These are phyloP conservation scores for Taphrina confusa DNA, from an alignment of 1,139 yeast genomes.

Conservation along the genomic window DNA sequence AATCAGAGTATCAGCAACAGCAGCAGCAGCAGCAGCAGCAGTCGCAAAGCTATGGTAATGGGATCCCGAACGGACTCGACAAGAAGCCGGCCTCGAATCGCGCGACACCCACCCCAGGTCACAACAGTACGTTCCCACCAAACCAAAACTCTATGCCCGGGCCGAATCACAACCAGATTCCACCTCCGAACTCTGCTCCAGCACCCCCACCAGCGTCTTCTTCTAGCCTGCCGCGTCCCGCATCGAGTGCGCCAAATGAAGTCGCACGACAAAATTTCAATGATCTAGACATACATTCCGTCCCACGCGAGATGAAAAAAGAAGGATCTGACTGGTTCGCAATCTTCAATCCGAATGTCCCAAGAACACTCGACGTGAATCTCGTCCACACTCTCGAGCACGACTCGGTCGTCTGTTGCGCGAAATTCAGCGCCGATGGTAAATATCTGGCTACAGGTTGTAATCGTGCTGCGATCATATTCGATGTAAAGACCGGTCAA, in stretches of 20 bases:
- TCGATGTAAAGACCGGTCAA: constrained; percentile 89
- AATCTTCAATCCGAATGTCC: constrained; percentile 84
- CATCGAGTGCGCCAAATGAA: constrained; percentile 19
- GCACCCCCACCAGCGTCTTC: constrained; percentile 40
- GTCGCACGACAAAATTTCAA: constrained; percentile 32
- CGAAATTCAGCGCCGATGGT: constrained; percentile 88
- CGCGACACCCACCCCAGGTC: constrained; percentile 27
- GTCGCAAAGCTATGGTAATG: constrained; percentile 33
- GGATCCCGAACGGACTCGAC: constrained; percentile 15
- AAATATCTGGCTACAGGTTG: constrained; percentile 95
- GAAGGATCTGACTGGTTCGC: constrained; percentile 85
- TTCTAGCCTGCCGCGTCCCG: constrained; percentile 3
- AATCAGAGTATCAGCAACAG: constrained; percentile 29
- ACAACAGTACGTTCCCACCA: constrained; percentile 28
- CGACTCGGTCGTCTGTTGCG: constrained; percentile 94
- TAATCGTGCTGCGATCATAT: constrained; percentile 92
- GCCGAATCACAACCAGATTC: constrained; percentile 6
- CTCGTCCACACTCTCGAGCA: constrained; percentile 88
- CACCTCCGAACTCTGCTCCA: constrained; percentile 38
- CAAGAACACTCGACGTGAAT: constrained; percentile 75
- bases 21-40: constrained; percentile 38
- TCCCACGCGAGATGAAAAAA: constrained; percentile 59
- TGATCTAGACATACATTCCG: constrained; percentile 32
- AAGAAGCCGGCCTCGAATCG: constrained; percentile 24
- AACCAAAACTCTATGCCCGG: constrained; percentile 11